Base-by-base conservation (phyloP, 805 yeast genomes). In the Metschnikowia similis region DNA sequence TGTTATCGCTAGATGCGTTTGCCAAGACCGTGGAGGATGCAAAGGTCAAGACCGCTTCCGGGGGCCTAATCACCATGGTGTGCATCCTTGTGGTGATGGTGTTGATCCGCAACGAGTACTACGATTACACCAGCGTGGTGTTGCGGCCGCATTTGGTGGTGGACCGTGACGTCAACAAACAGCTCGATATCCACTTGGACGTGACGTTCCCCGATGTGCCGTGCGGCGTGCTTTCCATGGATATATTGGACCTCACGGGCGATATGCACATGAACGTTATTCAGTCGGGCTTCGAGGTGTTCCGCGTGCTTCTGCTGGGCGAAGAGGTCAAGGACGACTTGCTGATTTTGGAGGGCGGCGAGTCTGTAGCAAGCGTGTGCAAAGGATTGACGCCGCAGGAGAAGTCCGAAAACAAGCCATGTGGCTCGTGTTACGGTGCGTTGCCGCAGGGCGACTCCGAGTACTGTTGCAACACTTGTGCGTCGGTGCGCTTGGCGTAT, bases 21-120 rank as follows among this genome's bases (percentile, higher is more conserved):
- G 80, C 96, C 29, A 92, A 91, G 69, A 88, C 97, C 5, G 91
- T 89, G 34, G 98, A 92, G 62, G 99, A 94, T 66, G 95, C 96
- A 8, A 80, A 88, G 45, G 81, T 94, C 53, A 83, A 87, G 54
- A 94, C 99, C 4, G 78, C 92, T 5, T 77, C 92, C 8, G 99
- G 99, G 47, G 99, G 97, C 2, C 60, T 89, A 28, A 87, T 94
- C 61, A 89, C 98, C 2, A 60, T 94, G 38, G 70, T 81, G 2
- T 86, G 97, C 61, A 60, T 82, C 2, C 45, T 82, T 6, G 73
- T 87, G 2, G 83, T 89, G 14, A 49, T 85, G 21, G 57, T 85
- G 47, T 74, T 94, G 53, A 70, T 90, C 45, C 51, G 83, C 30
- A 82, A 82, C 56, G 98, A 94, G 66, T 88, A 92, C 81, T 57